Conservation (phyloP, 1,139 yeast genomes). For the Yamadazyma taylorii region DNA sequence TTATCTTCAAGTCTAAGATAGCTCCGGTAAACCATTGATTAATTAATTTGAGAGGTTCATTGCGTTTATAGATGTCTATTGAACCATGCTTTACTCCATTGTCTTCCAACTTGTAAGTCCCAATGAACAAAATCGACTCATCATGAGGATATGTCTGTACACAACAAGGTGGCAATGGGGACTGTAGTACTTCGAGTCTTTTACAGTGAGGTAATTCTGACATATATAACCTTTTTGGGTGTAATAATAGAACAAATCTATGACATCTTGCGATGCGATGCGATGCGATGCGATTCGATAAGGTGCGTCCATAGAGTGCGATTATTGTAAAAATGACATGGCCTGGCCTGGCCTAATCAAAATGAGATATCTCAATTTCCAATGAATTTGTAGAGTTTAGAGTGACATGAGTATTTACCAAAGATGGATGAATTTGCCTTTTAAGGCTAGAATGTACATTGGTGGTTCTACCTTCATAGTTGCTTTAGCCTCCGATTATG, state of each 20-base stretch:
- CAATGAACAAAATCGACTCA: slow-evolving; percentile 53
- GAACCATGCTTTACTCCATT: slow-evolving; percentile 68
- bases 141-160: slow-evolving; percentile 58
- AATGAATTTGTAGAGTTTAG: no score
- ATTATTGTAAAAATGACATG: no score
- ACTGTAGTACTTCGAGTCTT: slow-evolving; percentile 29
- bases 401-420: slow-evolving; percentile 36
- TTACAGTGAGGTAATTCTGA: slow-evolving; percentile 8
- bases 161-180: slow-evolving; percentile 82
- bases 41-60: slow-evolving; percentile 14
- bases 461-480: slow-evolving; percentile 54
- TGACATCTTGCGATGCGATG: neutral
- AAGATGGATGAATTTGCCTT: slow-evolving; percentile 53
- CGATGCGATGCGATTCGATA: neutral
- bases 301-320: no score
- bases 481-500: slow-evolving; percentile 53
- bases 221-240: no score
- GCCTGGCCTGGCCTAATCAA: no score
- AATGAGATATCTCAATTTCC: neutral
- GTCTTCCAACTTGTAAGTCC: slow-evolving; percentile 75
- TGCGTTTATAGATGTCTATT: slow-evolving; percentile 55
- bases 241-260: no score
- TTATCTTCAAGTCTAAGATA: slow-evolving; percentile 71
- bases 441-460: slow-evolving; percentile 50
- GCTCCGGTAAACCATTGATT: slow-evolving; percentile 39